Evolutionary conservation across 1,284 basidiomycete species (phyloP), one percentile per base, ranked within the genome.

Genomic region (Moniliophthora roreri): DNA sequence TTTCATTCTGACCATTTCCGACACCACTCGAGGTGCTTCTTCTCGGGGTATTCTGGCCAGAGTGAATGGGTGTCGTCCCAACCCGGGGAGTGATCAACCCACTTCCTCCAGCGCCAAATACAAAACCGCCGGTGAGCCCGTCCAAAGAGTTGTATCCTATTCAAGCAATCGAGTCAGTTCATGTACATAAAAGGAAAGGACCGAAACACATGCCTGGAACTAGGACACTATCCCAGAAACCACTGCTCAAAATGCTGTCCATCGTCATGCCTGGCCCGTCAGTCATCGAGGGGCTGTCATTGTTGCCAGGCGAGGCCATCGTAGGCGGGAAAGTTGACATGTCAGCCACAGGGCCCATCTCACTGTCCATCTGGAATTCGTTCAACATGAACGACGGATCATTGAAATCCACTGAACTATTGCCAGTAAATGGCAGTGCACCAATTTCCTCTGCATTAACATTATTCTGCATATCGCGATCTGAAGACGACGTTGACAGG

Each of bases 151-250:
- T 87, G 61, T 89, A 92, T 1, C 89, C 89, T 91, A 58, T 15
- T 58, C 49, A 38, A 58, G 50, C 51, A 32, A 44, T 26, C 42
- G 13, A 18, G 21, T 23, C 4, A 36, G 58, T 28, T 13, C 51
- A 51, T 24, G 39, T n/a, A 46, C 57, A 52, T 48, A 55, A 15
- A 49, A 20, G 42, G 21, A 21, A 18, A 40, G 18, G 16, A 28
- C 16, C 9, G 24, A 18, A 15, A 11, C 24, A 73, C 84, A 56
- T 61, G 89, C 89, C 90, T 61, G 89, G 90, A 41, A 92, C 84
- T 28, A 92, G 79, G 58, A 92, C 83, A 62, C 78, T 91, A 66
- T 92, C 90, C 90, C 89, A 93, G 66, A 93, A 93, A 38, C 81
- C 82, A 53, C 76, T 82, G 58, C 81, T 86, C 53, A 93, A 73